phyloP scores from a whole-genome alignment of 2,329 filamentous ascomycete genomes.

The Aspergillus clavatus region DNA sequence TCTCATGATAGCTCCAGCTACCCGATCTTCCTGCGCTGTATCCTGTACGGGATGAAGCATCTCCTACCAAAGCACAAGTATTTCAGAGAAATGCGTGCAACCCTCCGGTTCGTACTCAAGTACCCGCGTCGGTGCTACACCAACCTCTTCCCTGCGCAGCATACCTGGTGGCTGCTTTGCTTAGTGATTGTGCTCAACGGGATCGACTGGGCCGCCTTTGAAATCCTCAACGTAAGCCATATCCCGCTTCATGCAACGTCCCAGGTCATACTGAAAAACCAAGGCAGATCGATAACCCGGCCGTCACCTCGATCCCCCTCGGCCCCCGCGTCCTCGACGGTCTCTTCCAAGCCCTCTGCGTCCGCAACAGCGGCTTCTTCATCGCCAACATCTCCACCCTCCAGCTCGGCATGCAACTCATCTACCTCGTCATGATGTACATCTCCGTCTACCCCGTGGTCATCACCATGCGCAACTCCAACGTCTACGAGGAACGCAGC shows the following conservation, averaged over 20 bases:
- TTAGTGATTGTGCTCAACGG: constrained; percentile 51
- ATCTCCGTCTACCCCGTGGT: constrained; percentile 93
- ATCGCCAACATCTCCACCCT: constrained; percentile 50
- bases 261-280: no score
- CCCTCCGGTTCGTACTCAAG: constrained; percentile 53
- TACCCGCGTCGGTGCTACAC: constrained; percentile 59
- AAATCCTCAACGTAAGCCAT: constrained; percentile 41
- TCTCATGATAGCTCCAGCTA: background rate
- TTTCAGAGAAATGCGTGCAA: constrained; percentile 24
- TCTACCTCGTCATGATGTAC: constrained; percentile 88
- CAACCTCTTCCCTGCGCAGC: constrained; percentile 53
- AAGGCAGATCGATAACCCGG: no score
- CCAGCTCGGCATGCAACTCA: constrained; percentile 53
- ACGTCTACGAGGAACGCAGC: constrained; percentile 64
- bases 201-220: constrained; percentile 49
- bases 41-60: background rate
- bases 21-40: background rate
- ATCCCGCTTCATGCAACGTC: no score
- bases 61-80: background rate
- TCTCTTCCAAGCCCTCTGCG: constrained; percentile 54
- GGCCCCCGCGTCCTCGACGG: constrained; percentile 52
- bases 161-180: constrained; percentile 54
- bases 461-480: constrained; percentile 73
- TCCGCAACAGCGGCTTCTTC: constrained; percentile 47
- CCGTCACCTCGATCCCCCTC: constrained; percentile 37